phyloP scores from a whole-genome alignment of 805 yeast species.

The Lachancea cidri region DNA sequence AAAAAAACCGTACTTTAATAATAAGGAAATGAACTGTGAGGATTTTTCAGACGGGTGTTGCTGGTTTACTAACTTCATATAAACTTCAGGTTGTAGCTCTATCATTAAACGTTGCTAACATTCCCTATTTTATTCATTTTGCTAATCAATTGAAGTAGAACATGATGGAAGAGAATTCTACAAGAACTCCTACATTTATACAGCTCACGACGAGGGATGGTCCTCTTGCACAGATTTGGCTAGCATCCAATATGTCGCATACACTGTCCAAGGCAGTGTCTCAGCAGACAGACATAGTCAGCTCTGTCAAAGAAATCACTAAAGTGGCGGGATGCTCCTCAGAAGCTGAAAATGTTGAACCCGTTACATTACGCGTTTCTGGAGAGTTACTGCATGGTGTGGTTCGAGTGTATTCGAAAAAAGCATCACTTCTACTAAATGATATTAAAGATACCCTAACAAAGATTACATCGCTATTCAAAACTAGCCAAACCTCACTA shows the following conservation, averaged over 20 bases:
- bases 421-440: constrained; percentile 75
- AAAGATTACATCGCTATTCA: constrained; percentile 65
- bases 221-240: constrained; percentile 86
- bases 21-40: no score
- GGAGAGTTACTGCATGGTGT: constrained; percentile 86
- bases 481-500: constrained; percentile 42
- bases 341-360: constrained; percentile 36
- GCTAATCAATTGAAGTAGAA: neutral
- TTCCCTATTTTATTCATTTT: neutral
- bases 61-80: no score
- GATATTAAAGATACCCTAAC: constrained; percentile 76
- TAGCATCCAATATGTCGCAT: constrained; percentile 70
- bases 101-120: no score
- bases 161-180: neutral
- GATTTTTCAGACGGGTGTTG: no score
- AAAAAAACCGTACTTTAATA: no score
- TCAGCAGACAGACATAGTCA: constrained; percentile 62
- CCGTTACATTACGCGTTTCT: constrained; percentile 73
- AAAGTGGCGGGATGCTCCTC: constrained; percentile 32
- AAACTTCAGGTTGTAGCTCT: no score
- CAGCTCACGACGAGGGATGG: constrained; percentile 53
- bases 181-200: constrained; percentile 6
- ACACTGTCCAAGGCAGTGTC: constrained; percentile 68
- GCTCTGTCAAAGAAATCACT: constrained; percentile 63
- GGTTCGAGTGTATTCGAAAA: constrained; percentile 77